Percentiles rank a stretch among this genome's conserved stretches.
phyloP scores from a whole-genome alignment of 345 rosid genomes.

The Turnera subulata region DNA sequence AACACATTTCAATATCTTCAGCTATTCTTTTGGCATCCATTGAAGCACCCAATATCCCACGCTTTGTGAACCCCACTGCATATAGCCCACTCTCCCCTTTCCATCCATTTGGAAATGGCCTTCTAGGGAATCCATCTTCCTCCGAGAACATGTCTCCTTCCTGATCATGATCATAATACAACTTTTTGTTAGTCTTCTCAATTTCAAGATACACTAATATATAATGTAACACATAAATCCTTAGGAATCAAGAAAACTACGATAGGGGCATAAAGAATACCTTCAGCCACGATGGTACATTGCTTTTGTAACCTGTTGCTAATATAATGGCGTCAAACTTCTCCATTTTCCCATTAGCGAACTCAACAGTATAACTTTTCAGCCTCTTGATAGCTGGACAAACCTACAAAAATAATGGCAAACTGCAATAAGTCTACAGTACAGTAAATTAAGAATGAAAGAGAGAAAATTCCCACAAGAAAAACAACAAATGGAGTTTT shows the following conservation, averaged over 20 bases:
- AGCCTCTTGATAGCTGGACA: slow-evolving; percentile 55
- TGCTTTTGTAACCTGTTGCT: slow-evolving; percentile 90
- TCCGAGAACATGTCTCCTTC: slow-evolving; percentile 32
- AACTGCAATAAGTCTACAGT: too few species aligned
- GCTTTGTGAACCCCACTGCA: slow-evolving; percentile 37
- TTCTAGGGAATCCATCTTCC: slow-evolving; percentile 31
- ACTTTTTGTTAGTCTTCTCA: too few species aligned
- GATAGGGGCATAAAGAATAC: slow-evolving; percentile 21
- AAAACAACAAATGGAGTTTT: too few species aligned
- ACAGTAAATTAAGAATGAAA: too few species aligned
- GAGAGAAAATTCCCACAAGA: not conserved
- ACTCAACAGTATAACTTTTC: slow-evolving; percentile 49
- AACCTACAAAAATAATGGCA: slow-evolving; percentile 36
- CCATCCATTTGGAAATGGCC: slow-evolving; percentile 33
- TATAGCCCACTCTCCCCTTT: slow-evolving; percentile 29
- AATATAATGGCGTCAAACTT: slow-evolving; percentile 76
- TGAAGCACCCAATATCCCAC: slow-evolving; percentile 20
- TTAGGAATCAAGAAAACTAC: not conserved
- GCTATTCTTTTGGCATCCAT: too few species aligned
- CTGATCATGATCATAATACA: too few species aligned
- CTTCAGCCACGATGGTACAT: slow-evolving; percentile 84
- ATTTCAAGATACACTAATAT: too few species aligned
- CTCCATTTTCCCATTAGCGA: slow-evolving; percentile 59
- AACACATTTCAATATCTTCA: slow-evolving; percentile 14
- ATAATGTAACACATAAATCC: too few species aligned